These are phyloP conservation scores for Mucor lusitanicus DNA, from an alignment of 371 early-diverging fungal species.

Conservation along the genomic window DNA sequence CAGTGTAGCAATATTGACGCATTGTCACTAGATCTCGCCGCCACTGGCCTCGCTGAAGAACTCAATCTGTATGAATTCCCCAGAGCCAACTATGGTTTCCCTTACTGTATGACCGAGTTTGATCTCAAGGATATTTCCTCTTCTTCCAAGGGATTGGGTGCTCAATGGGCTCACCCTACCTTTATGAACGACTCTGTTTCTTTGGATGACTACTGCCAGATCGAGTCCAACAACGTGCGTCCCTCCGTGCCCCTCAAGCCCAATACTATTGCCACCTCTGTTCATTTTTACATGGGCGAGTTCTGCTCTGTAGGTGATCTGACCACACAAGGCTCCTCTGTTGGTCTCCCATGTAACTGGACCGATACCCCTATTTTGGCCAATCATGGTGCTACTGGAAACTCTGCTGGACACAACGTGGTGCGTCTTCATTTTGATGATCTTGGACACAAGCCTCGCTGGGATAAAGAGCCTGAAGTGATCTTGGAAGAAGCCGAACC, in stretches of 20 bases:
- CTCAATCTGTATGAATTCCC: slow-evolving; percentile 41
- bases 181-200: slow-evolving; percentile 36
- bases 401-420: slow-evolving; percentile 35
- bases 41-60: slow-evolving; percentile 38
- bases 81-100: slow-evolving; percentile 37
- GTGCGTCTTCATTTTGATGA: slow-evolving; percentile 45
- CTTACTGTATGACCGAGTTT: slow-evolving; percentile 45
- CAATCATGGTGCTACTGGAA: slow-evolving; percentile 30
- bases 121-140: slow-evolving; percentile 23
- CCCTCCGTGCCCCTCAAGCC: slow-evolving; percentile 36
- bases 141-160: slow-evolving; percentile 27
- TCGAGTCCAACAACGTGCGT: slow-evolving; percentile 21
- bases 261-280: slow-evolving; percentile 22
- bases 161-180: slow-evolving; percentile 45
- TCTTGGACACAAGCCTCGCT: slow-evolving; percentile 44
- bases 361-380: slow-evolving; percentile 48
- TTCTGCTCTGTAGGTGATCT: slow-evolving; percentile 47
- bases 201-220: slow-evolving; percentile 36
- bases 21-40: slow-evolving; percentile 18
- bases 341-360: slow-evolving; percentile 55
- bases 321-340: slow-evolving; percentile 38
- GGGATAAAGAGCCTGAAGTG: slow-evolving; percentile 39
- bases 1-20: too few relatives aligned
- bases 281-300: slow-evolving; percentile 43
- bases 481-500: slow-evolving; percentile 29